Evolutionary conservation across 176 grass and related monocot species (phyloP), one percentile per base, ranked within the genome.

Genomic region (Musa beccarii): DNA sequence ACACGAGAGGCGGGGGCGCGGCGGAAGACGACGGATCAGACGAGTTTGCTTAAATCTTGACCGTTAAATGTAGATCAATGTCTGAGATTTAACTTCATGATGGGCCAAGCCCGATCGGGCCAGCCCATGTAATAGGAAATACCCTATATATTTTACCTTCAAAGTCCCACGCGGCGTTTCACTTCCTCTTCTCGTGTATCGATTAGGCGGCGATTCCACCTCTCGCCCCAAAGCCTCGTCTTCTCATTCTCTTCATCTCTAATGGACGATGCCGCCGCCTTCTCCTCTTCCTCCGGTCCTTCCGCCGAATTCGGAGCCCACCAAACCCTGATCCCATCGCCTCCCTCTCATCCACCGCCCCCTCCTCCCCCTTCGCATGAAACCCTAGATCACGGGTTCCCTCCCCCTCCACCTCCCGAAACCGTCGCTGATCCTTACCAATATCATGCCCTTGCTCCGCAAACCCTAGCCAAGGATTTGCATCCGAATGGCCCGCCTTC

Each of bases 391-490:
- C 68, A 70, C 19, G 14, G 34, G 6, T 70, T 51, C 43, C 74
- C 19, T 26, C 57, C 74, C 9, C 61, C 75, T 24, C 75, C 75
- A 50, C 61, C 59, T 8, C 49, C 75, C 9, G 75, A 65, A 63
- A 49, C 49, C 61, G 49, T 77, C n/a, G 10, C 21, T 7, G 59
- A 49, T 9, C 59, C 59, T 5, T 5, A 54, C 22, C 19, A 2
- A 17, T n/a, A 15, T 62, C 57, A 43, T 16, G 49, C 1, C 13
- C 69, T 10, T 10, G 10, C 51, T 54, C 3, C 23, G 12, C 5
- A 56, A n/a, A 9, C 53, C 52, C 72, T 56, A 12, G 12, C 6
- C 12, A 23, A 24, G 20, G 49, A 52, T 16, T 54, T 21, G 11
- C 21, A 54, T 16, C 51, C 21, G 68, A 49, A 70, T 16, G 75